phyloP scores from a whole-genome alignment of 257 asterid species.

The Osmanthus fragrans region DNA sequence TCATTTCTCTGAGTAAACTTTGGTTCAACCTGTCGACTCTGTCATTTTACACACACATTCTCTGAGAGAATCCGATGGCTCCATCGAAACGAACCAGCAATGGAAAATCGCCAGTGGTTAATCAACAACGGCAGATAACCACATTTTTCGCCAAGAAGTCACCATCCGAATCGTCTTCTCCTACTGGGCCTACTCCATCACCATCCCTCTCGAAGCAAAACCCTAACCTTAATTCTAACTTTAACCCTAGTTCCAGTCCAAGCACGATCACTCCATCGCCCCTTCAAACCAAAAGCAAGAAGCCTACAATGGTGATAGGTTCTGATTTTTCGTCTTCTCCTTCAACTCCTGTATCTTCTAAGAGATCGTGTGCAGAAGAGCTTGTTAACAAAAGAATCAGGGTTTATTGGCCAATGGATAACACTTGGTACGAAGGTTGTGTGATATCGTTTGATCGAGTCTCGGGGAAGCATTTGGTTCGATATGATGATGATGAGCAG shows the following conservation, averaged over 20 bases:
- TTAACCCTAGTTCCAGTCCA: constrained; percentile 25
- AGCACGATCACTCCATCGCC: constrained; percentile 53
- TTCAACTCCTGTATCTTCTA: constrained; percentile 24
- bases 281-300: constrained; percentile 44
- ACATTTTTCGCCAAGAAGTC: constrained; percentile 48
- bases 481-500: constrained; percentile 84
- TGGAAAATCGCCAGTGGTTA: constrained; percentile 87
- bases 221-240: constrained; percentile 44
- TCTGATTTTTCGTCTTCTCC: constrained; percentile 34
- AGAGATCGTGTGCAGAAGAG: constrained; percentile 49
- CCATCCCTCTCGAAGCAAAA: constrained; percentile 22
- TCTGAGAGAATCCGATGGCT: constrained; percentile 28
- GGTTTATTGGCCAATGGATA: constrained; percentile 92
- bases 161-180: background rate
- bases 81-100: constrained; percentile 67
- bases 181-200: background rate
- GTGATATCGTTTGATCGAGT: constrained; percentile 64
- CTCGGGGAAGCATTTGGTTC: constrained; percentile 80
- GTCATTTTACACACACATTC: background rate
- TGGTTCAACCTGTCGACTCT: background rate
- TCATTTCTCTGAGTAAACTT: background rate
- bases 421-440: constrained; percentile 78
- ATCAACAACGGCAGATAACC: constrained; percentile 87
- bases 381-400: constrained; percentile 57
- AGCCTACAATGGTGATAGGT: constrained; percentile 54